Evolutionary conservation across 116 monocot genomes (phyloP).

Genomic region (Zostera marina): DNA sequence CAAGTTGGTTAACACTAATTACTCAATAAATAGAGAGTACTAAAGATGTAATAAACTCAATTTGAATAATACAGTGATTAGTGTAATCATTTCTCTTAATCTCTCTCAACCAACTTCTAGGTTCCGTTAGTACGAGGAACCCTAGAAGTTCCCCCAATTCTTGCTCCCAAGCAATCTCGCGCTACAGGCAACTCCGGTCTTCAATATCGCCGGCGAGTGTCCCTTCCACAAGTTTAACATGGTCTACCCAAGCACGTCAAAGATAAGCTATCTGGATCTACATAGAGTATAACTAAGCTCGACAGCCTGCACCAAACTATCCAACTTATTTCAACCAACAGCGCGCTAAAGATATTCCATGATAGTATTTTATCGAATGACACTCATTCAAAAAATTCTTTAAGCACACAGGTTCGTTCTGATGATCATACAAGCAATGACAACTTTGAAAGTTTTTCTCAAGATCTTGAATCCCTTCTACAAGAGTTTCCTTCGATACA

Average conservation of each 20-base stretch:
- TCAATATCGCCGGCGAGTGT: too few species aligned
- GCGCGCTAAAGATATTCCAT: conserved; percentile 36
- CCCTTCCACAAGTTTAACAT: too few species aligned
- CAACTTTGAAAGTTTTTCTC: conserved; percentile 18
- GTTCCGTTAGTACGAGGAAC: too few species aligned
- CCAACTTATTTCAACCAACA: conserved; percentile 36
- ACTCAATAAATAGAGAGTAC: too few species aligned
- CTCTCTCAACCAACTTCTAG: too few species aligned
- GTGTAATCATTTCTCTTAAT: too few species aligned
- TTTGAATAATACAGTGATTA: too few species aligned
- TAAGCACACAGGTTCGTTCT: not conserved
- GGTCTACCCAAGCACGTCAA: conserved; percentile 39
- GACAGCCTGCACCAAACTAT: conserved; percentile 21
- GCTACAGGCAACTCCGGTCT: too few species aligned
- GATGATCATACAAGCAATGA: conserved; percentile 9
- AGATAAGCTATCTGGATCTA: conserved; percentile 25
- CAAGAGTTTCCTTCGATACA: conserved; percentile 22
- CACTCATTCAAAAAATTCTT: not conserved
- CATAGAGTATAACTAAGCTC: conserved; percentile 20
- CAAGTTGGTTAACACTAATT: too few species aligned
- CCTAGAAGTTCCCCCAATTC: too few species aligned
- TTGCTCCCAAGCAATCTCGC: too few species aligned
- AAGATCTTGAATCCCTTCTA: conserved; percentile 26
- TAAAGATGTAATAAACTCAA: too few species aligned
- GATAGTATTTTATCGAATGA: conserved; percentile 10